A percentile compares a stretch with the other conserved stretches of the same genome.
Conservation (phyloP, 176 grass and related monocot species). For the bread wheat (Triticum aestivum) region DNA sequence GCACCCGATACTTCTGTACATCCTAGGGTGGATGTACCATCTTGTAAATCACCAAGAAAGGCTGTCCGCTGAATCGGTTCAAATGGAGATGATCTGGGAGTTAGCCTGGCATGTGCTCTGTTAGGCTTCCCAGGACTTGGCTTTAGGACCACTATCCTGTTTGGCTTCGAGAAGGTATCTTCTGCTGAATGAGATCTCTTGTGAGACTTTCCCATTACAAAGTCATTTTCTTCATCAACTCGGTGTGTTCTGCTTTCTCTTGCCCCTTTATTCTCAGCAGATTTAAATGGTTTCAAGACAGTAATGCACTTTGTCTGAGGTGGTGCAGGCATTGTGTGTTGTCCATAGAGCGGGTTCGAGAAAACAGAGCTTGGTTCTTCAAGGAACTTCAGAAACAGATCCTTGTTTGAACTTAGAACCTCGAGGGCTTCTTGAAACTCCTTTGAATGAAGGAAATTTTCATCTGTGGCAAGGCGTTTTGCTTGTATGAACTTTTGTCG, state of each 20-base stretch:
- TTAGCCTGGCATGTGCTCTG: conserved; percentile 46
- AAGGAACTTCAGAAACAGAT: conserved; percentile 93
- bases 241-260: conserved; percentile 33
- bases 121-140: conserved; percentile 59
- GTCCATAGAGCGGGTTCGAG: conserved; percentile 33
- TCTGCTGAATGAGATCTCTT: conserved; percentile 51
- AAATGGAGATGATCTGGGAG: conserved; percentile 12
- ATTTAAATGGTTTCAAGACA: conserved; percentile 84
- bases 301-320: conserved; percentile 77
- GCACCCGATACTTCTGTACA: conserved; percentile 14
- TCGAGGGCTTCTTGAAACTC: conserved; percentile 90
- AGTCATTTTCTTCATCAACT: conserved; percentile 37
- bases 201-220: conserved; percentile 32
- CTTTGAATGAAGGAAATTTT: conserved; percentile 59
- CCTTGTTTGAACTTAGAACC: conserved; percentile 87
- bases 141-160: conserved; percentile 85
- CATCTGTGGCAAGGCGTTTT: conserved; percentile 70
- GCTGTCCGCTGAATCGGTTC: conserved; percentile 12
- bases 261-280: conserved; percentile 44
- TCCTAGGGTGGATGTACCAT: conserved; percentile 33
- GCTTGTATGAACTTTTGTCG: conserved; percentile 89
- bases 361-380: conserved; percentile 81
- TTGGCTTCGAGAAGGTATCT: conserved; percentile 66
- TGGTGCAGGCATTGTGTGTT: conserved; percentile 24
- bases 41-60: conserved; percentile 32